Evolutionary conservation across 83 land plant genomes (phyloP).

Genomic region (Picea abies): DNA sequence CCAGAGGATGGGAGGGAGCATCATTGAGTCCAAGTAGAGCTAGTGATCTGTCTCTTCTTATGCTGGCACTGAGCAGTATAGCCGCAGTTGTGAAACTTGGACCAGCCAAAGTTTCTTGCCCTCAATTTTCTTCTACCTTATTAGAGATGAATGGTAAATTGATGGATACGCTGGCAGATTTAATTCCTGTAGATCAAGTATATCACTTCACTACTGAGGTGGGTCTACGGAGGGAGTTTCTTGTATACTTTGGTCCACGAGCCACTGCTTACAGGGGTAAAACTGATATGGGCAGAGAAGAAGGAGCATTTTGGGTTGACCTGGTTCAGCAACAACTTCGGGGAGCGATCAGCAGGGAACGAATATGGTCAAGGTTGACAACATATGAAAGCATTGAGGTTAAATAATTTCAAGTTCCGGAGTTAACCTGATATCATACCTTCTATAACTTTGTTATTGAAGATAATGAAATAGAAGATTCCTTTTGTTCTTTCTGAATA

Average conservation of each 20-base stretch:
- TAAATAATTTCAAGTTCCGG: background rate
- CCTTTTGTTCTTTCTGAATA: too few relatives aligned
- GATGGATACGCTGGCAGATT: constrained; percentile 82
- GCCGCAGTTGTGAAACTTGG: constrained; percentile 90
- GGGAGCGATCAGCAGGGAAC: constrained; percentile 82
- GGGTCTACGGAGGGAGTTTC: constrained; percentile 85
- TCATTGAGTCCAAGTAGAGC: constrained; percentile 49
- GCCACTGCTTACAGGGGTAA: constrained; percentile 49
- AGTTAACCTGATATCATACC: constrained; percentile 1
- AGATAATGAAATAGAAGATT: too few relatives aligned
- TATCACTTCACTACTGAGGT: constrained; percentile 67
- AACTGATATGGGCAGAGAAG: constrained; percentile 47
- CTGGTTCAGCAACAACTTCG: constrained; percentile 80
- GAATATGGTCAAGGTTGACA: constrained; percentile 81
- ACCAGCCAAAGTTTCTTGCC: constrained; percentile 80
- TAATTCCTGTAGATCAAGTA: constrained; percentile 66
- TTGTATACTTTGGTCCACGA: constrained; percentile 84
- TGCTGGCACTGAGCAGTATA: constrained; percentile 74
- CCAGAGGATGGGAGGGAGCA: constrained; percentile 54
- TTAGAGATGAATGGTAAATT: constrained; percentile 78
- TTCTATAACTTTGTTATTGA: too few relatives aligned
- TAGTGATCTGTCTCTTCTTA: constrained; percentile 78
- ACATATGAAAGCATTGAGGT: constrained; percentile 94
- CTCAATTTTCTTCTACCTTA: constrained; percentile 64
- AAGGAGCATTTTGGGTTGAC: constrained; percentile 87